Base-by-base conservation (phyloP, 257 asterid genomes). In the Mitragyna speciosa region DNA sequence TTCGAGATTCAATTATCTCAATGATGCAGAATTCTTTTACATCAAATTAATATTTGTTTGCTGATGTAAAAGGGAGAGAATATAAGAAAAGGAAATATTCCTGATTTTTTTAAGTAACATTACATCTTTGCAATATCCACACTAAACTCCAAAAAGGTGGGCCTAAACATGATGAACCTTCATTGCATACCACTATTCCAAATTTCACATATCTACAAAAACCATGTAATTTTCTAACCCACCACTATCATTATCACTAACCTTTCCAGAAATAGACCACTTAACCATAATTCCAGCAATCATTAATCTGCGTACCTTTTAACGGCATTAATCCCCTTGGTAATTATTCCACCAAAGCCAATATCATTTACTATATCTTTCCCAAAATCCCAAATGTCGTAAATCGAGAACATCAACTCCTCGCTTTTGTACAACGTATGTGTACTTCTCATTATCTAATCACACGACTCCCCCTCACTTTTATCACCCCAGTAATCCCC, bases 201-300 rank as follows among this genome's bases (percentile, higher is more conserved):
- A 45, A 58, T 61, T 65, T 43, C 41, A 39, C 26, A 56, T 6
- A 54, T 17, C 9, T 41, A 69, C 68, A 20, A 33, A 77, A 39
- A 54, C 41, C 65, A 77, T 45, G 72, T 20, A 47, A 51, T 65
- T 66, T 28, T 22, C 15, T n/a, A 80, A 52, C 10, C 67, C 67
- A 73, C 39, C 54, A 52, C 63, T 54, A 81, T 81, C 84, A 76
- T 82, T 73, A 75, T 73, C 79, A 73, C 39, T 82, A 78, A 78
- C 12, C 82, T 82, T 82, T 73, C 67, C 75, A 43, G 30, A 72
- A 65, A 82, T 73, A 54, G 82, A 78, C 74, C 7, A 4, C 75
- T 48, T 79, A 33, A 70, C 61, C 81, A 75, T 63, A 65, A 59
- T 83, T 73, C 48, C 20, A 69, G 6, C 86, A 70, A 79, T 83